Evolutionary conservation across 805 yeast species (phyloP), one percentile per base, ranked within the genome.

Genomic region (Tetrapisispora arboricola): DNA sequence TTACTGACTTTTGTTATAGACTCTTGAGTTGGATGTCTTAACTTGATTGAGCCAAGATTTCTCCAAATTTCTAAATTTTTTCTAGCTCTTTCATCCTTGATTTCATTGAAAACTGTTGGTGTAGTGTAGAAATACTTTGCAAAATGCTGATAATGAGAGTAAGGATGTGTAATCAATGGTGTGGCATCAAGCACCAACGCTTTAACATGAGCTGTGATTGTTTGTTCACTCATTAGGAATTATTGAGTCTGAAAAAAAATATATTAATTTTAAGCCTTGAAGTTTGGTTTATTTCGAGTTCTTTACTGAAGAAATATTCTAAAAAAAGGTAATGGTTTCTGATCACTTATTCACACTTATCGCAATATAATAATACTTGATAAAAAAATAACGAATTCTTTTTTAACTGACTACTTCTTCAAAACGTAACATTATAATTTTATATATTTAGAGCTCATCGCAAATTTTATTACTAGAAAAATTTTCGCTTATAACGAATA

Each of bases 151-250:
- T 92, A 67, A 17, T 79, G 73, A 3, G 87, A 71, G 11, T 84
- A 84, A 5, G 92, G 71, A 53, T 85, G 94, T 2, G 94, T 82
- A 50, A 92, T 83, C 49, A 92, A 66, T 6, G 98, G 98, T 38
- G 95, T 92, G 3, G 98, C 97, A 72, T 92, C 98, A 49, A 92
- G 70, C 26, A 85, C 84, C 42, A 94, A 67, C 1, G 78, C 67
- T 46, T 72, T 67, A 24, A 78, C 73, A 44, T 66, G 69, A 9
- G 57, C 41, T n/a, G 27, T 17, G 5, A 13, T 17, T 12, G 31
- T 22, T 4, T 32, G 21, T 16, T 28, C 9, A 21, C 20, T 22
- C 39, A 36, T 36, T 12, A n/a, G n/a, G n/a, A n/a, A n/a, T n/a
- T n/a, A n/a, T n/a, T n/a, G n/a, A n/a, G n/a, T n/a, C n/a, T n/a